A percentile compares a stretch with the other conserved stretches of the same genome.
phyloP scores from a whole-genome alignment of 306 rosid species.

The Erythrophleum fordii region DNA sequence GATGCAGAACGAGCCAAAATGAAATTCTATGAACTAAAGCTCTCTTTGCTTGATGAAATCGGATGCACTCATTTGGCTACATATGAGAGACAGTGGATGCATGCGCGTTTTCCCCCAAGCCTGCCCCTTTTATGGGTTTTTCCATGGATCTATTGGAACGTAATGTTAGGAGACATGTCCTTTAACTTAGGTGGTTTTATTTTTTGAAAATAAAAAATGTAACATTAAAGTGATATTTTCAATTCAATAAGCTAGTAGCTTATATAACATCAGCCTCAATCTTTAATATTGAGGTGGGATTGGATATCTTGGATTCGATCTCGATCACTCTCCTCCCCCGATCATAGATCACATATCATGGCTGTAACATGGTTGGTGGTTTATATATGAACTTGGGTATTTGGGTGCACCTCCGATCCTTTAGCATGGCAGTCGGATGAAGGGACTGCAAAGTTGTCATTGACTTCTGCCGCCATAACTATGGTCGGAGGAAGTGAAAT shows the following conservation, averaged over 20 bases:
- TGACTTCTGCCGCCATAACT: not conserved
- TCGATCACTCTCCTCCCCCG: not conserved
- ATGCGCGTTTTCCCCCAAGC: slow-evolving; percentile 82
- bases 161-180: slow-evolving; percentile 8
- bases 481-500: not conserved
- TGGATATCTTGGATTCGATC: not conserved
- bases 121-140: slow-evolving; percentile 70
- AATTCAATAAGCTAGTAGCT: not conserved
- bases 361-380: too few relatives aligned
- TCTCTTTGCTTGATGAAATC: slow-evolving; percentile 78
- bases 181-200: not conserved
- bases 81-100: slow-evolving; percentile 88
- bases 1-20: slow-evolving; percentile 74
- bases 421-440: not conserved
- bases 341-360: too few relatives aligned
- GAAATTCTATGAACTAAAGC: slow-evolving; percentile 79
- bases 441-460: not conserved
- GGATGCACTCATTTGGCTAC: slow-evolving; percentile 79
- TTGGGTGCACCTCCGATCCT: not conserved
- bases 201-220: slow-evolving; percentile 26
- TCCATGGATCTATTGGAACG: slow-evolving; percentile 6
- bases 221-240: not conserved
- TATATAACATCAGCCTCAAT: too few relatives aligned
- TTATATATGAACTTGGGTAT: not conserved
- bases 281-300: too few relatives aligned